Conservation (phyloP, 148 eudicot species). For the Persicaria maculosa region DNA sequence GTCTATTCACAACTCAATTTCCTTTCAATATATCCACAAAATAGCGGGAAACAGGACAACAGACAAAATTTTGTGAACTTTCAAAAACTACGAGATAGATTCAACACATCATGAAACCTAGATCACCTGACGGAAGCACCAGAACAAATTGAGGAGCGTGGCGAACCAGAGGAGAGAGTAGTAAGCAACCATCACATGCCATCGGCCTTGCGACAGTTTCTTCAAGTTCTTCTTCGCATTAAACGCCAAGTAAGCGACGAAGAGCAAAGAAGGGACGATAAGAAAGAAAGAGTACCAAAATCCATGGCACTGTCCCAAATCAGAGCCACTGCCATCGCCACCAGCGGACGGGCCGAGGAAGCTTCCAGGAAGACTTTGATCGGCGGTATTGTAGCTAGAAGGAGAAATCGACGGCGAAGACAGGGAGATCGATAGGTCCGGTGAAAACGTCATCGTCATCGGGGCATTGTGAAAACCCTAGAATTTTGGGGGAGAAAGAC, state of each 20-base stretch:
- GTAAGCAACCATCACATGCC: slow-evolving; percentile 13
- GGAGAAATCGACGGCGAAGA: not conserved
- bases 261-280: slow-evolving; percentile 2
- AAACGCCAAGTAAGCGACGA: slow-evolving; percentile 7
- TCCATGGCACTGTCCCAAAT: slow-evolving; percentile 7
- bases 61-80: not conserved
- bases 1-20: not conserved
- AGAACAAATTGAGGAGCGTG: slow-evolving; percentile 8
- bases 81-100: not conserved
- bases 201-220: slow-evolving; percentile 9
- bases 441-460: slow-evolving; percentile 3
- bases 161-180: slow-evolving; percentile 12
- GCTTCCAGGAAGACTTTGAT: not conserved
- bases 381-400: not conserved
- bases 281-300: slow-evolving; percentile 11
- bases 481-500: not conserved
- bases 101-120: not conserved
- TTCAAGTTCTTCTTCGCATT: slow-evolving; percentile 8
- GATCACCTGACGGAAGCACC: slow-evolving; percentile 14
- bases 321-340: slow-evolving; percentile 2
- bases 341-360: not conserved
- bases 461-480: slow-evolving; percentile 3
- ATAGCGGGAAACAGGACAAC: not conserved
- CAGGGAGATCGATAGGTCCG: not conserved
- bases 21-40: not conserved